A percentile compares a stretch with the other conserved stretches of the same genome.
Conservation (phyloP, 768 basidiomycete genomes). For the Trametes punicea region DNA sequence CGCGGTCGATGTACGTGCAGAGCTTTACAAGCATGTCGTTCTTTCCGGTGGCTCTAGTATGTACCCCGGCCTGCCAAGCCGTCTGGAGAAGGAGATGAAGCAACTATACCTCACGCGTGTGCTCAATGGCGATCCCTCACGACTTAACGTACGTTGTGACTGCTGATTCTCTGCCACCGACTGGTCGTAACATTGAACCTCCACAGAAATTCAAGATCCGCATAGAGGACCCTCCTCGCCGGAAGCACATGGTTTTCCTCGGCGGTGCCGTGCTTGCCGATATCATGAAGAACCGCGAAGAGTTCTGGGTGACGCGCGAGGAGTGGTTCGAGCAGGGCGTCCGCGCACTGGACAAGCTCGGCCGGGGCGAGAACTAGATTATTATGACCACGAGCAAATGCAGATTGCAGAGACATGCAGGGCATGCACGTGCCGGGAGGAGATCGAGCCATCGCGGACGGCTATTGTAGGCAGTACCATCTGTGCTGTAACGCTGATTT, state of each 20-base stretch:
- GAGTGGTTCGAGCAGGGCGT: conserved; percentile 95
- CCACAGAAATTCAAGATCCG: conserved; percentile 97
- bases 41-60: conserved; percentile 97
- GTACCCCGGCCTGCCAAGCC: conserved; percentile 96
- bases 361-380: conserved; percentile 52
- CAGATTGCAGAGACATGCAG: conserved; percentile 3
- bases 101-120: conserved; percentile 96
- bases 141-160: conserved; percentile 84
- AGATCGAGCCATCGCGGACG: neutral
- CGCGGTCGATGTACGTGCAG: conserved; percentile 83
- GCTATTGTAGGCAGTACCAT: conserved; percentile 1
- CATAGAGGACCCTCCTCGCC: conserved; percentile 95
- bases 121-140: conserved; percentile 73
- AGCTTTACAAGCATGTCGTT: conserved; percentile 97
- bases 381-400: neutral
- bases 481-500: conserved; percentile 10
- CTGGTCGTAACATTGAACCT: neutral
- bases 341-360: conserved; percentile 81
- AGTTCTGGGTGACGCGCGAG: conserved; percentile 93
- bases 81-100: conserved; percentile 99
- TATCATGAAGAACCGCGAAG: conserved; percentile 93
- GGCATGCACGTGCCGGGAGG: neutral
- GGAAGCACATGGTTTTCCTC: conserved; percentile 99
- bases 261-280: conserved; percentile 98
- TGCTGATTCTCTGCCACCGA: no score